phyloP scores from a whole-genome alignment of 78 protist genomes.

The Dictyostelium discoideum region DNA sequence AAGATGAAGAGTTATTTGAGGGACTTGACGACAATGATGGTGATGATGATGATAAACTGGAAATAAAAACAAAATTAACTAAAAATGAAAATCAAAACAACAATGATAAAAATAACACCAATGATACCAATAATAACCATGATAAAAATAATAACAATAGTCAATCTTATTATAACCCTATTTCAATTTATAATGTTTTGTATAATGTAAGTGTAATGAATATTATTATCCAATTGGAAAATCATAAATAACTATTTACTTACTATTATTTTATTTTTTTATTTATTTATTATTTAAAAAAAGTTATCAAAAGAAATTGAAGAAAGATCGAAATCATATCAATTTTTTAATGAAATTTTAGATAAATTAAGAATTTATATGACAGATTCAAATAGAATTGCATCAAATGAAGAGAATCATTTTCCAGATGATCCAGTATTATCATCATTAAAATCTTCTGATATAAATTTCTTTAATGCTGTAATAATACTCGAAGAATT shows the following conservation, averaged over 20 bases:
- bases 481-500: slow-evolving; percentile 67
- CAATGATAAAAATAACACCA: too few species aligned
- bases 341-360: slow-evolving; percentile 29
- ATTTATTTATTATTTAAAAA: not conserved
- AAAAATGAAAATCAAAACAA: not conserved
- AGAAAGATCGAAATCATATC: slow-evolving; percentile 48
- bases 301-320: slow-evolving; percentile 57
- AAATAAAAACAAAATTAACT: not conserved
- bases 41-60: not conserved
- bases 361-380: slow-evolving; percentile 42
- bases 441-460: not conserved
- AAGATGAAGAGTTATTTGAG: not conserved
- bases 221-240: not conserved
- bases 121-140: too few species aligned
- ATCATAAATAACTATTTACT: not conserved
- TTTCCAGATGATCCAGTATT: slow-evolving; percentile 33
- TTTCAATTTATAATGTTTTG: slow-evolving; percentile 47
- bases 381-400: slow-evolving; percentile 40
- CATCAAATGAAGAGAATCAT: not conserved
- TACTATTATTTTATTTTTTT: not conserved
- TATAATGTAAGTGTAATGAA: slow-evolving; percentile 6
- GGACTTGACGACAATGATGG: not conserved
- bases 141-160: not conserved
- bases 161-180: not conserved
- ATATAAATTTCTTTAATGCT: slow-evolving; percentile 35